Evolutionary conservation across 2,329 filamentous ascomycete species (phyloP).

Genomic region (Bipolaris bicolor): DNA sequence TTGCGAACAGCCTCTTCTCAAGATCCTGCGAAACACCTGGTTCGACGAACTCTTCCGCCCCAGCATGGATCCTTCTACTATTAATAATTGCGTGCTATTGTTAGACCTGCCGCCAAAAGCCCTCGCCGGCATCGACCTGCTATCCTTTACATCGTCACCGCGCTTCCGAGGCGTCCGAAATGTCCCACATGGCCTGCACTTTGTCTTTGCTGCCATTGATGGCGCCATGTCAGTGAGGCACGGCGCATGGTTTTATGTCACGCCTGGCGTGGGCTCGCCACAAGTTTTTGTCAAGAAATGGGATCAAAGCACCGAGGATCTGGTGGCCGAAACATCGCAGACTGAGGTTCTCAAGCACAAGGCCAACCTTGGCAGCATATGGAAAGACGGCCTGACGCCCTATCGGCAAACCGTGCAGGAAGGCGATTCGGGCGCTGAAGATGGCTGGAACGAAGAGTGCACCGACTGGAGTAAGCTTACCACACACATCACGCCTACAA

Average conservation of each 20-base stretch:
- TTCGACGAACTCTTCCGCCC: conserved; percentile 46
- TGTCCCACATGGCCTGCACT: conserved; percentile 64
- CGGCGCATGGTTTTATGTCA: conserved; percentile 66
- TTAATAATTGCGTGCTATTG: conserved; percentile 49
- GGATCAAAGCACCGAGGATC: conserved; percentile 56
- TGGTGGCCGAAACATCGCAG: conserved; percentile 51
- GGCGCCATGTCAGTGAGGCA: conserved; percentile 65
- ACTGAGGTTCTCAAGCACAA: conserved; percentile 57
- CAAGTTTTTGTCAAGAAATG: conserved; percentile 64
- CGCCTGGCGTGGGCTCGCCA: conserved; percentile 43
- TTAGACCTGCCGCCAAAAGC: conserved; percentile 55
- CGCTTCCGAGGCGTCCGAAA: conserved; percentile 67
- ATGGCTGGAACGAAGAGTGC: conserved; percentile 50
- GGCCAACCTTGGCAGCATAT: conserved; percentile 62
- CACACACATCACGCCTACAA: conserved; percentile 54
- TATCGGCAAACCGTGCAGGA: conserved; percentile 53
- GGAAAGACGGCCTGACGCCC: conserved; percentile 59
- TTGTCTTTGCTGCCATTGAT: conserved; percentile 65
- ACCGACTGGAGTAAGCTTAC: conserved; percentile 63
- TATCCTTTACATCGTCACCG: conserved; percentile 67
- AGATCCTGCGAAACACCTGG: conserved; percentile 44
- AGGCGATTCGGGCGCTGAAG: conserved; percentile 36
- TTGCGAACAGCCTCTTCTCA: conserved; percentile 31
- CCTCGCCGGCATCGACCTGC: conserved; percentile 61
- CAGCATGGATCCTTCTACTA: conserved; percentile 43